Evolutionary conservation across 495 filamentous ascomycete genomes (phyloP).

Genomic region (Podospora sp.): DNA sequence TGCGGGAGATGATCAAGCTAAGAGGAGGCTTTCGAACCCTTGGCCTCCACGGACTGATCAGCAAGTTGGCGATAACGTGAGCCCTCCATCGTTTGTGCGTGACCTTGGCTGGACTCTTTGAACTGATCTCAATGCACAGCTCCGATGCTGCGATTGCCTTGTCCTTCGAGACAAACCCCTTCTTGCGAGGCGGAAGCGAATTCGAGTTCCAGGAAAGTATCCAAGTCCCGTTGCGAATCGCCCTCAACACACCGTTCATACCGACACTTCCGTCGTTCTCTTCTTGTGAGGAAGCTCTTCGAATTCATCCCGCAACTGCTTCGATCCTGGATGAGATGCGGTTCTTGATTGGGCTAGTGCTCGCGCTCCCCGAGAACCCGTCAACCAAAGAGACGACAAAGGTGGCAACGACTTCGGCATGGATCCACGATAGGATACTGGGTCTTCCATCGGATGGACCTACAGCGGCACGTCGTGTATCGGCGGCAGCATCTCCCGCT

Average conservation of each 20-base stretch:
- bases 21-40: constrained; percentile 41
- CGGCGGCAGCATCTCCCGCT: constrained; percentile 17
- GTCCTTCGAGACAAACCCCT: constrained; percentile 36
- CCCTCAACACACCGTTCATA: constrained; percentile 43
- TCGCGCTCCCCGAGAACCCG: constrained; percentile 32
- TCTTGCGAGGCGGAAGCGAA: constrained; percentile 28
- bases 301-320: constrained; percentile 35
- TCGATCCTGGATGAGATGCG: constrained; percentile 47
- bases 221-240: constrained; percentile 33
- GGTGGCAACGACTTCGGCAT: constrained; percentile 35
- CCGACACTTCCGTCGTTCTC: constrained; percentile 33
- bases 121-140: constrained; percentile 13
- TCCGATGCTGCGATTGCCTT: constrained; percentile 39
- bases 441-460: constrained; percentile 31
- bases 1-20: constrained; percentile 40
- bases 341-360: constrained; percentile 36
- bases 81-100: constrained; percentile 8
- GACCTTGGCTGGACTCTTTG: background rate
- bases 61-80: constrained; percentile 44
- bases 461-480: constrained; percentile 5
- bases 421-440: constrained; percentile 39
- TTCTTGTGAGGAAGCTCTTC: constrained; percentile 34
- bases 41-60: constrained; percentile 41
- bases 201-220: constrained; percentile 38
- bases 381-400: constrained; percentile 38